Evolutionary conservation across 768 basidiomycete species (phyloP).

Genomic region (Nidula microcarpa): DNA sequence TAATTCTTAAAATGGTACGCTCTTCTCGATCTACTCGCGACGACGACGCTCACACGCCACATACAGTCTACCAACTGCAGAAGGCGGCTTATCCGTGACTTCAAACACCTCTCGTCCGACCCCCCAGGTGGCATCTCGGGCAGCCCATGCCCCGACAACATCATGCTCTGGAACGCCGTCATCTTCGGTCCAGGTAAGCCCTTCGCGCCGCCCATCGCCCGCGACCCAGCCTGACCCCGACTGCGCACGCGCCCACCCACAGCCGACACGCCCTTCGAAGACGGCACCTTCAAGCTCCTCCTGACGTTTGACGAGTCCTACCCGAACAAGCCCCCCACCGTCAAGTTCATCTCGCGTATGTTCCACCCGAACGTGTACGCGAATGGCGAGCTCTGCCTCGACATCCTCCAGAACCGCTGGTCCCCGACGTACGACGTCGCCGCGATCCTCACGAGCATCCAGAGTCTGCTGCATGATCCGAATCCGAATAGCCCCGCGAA

Average conservation of each 20-base stretch:
- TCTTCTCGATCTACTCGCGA: background rate
- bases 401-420: constrained; percentile 99
- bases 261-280: constrained; percentile 99
- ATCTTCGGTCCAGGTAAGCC: constrained; percentile 94
- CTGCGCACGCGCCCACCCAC: constrained; percentile 3
- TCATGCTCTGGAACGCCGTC: constrained; percentile 99
- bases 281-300: constrained; percentile 96
- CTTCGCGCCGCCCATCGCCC: background rate
- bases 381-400: constrained; percentile 96
- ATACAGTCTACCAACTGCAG: constrained; percentile 88
- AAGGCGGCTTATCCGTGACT: constrained; percentile 95
- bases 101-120: constrained; percentile 92
- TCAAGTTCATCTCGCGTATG: constrained; percentile 96
- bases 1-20: background rate
- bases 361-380: constrained; percentile 99
- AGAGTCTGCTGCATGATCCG: constrained; percentile 93
- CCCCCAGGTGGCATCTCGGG: constrained; percentile 96
- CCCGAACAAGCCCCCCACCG: constrained; percentile 97
- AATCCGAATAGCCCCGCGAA: constrained; percentile 99
- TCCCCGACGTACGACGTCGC: constrained; percentile 99
- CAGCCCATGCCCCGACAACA: constrained; percentile 96
- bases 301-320: constrained; percentile 97
- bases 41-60: background rate
- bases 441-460: constrained; percentile 95
- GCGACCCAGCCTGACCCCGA: background rate